Evolutionary conservation across 164 flowering plant genomes (phyloP).

Genomic region (Hamamelis virginiana): DNA sequence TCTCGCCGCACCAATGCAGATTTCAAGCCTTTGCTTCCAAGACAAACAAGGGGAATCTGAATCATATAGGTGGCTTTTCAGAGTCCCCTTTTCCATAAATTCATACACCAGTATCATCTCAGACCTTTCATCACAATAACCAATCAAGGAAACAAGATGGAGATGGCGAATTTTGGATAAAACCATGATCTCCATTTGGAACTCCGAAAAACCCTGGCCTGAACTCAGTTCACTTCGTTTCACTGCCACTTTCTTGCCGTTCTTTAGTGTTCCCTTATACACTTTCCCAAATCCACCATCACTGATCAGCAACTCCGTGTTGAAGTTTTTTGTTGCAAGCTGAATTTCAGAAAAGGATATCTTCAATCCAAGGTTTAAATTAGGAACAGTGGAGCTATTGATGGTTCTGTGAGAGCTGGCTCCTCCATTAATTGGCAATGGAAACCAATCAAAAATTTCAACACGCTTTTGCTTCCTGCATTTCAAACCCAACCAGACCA

Average conservation of each 20-base stretch:
- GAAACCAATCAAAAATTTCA: conserved; percentile 8
- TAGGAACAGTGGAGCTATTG: too few relatives aligned
- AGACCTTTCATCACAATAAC: conserved; percentile 42
- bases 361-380: conserved; percentile 28
- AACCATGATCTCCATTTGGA: conserved; percentile 32
- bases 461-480: conserved; percentile 17
- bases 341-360: conserved; percentile 29
- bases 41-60: conserved; percentile 12
- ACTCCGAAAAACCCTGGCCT: conserved; percentile 35
- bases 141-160: conserved; percentile 40
- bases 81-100: too few relatives aligned
- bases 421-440: conserved; percentile 15
- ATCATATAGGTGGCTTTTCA: conserved; percentile 30
- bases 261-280: conserved; percentile 17
- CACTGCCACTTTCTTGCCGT: conserved; percentile 35
- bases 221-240: conserved; percentile 32
- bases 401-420: conserved; percentile 22
- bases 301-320: conserved; percentile 26
- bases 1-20: conserved; percentile 35
- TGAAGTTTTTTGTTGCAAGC: conserved; percentile 29
- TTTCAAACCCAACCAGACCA: conserved; percentile 7
- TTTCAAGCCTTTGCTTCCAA: conserved; percentile 32
- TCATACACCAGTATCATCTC: too few relatives aligned
- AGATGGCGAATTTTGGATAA: too few relatives aligned
- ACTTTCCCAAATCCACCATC: conserved; percentile 43